Base-by-base conservation (phyloP, 1,284 basidiomycete species). In the Ceratobasidium sp. region DNA sequence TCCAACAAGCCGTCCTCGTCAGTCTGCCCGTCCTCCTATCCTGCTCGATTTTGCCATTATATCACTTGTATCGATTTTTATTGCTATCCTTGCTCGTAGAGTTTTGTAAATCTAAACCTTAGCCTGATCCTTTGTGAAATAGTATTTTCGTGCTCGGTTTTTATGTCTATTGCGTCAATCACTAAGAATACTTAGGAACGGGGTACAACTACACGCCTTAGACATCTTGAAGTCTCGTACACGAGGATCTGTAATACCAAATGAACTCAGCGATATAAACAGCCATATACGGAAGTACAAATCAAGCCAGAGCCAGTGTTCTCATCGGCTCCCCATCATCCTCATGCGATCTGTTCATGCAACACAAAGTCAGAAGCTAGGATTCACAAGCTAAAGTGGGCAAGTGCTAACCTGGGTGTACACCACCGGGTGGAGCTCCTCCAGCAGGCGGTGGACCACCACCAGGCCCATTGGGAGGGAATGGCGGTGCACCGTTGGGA, bases 401-500 rank as follows among this genome's bases (percentile, higher is more conserved):
- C 8, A 54, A 64, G 23, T 10, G 65, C 71, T 35, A 23, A 74
- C 71, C 94, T n/a, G 95, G 95, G 85, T 96, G 95, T 81, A 96
- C 94, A 27, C 87, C 85, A 65, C 87, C 86, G 23, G 84, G 84
- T 3, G 81, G 80, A 10, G 66, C 77, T 64, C 57, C 75, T 20
- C 71, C 65, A 65, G 88, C 86, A 52, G 88, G 88, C 30, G 85
- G 80, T 27, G 78, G 83, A 67, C 82, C 80, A 44, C 41, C 62
- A 27, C 87, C 85, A 65, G 87, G 84, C 4, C 81, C 80, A 16
- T 67, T 76, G 57, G 62, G 77, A 27, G 75, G 67, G 67, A 88
- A 86, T 48, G 88, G 88, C 23, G 85, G 80, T 23, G 79, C 83
- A 67, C 82, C 80, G 38, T 71, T 70, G 4, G 80, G 77, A 82